Evolutionary conservation across 2,329 filamentous ascomycete genomes (phyloP), one percentile per base, ranked within the genome.

Genomic region (Exophiala phaeomuriformis): DNA sequence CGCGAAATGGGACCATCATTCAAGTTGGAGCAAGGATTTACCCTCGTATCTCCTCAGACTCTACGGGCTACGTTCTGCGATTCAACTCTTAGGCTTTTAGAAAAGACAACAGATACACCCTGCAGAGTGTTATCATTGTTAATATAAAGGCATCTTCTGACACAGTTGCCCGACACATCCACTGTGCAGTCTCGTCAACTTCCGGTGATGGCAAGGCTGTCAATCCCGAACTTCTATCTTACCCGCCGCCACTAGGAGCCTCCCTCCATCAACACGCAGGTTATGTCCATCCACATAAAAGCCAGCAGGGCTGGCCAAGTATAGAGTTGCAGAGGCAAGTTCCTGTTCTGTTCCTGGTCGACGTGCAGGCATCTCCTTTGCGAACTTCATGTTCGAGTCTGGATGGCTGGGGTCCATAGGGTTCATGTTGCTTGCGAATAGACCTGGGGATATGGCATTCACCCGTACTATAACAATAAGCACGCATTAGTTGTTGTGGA

Each of bases 401-500:
- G 43, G 43, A 45, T 45, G 43, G 9, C 8, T 45, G 4, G 43
- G 19, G 32, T 45, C 43, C 43, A 45, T 30, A 2, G 43, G 43
- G 10, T 45, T 45, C 43, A 45, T 45, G 27, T 45, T 45, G 31
- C 43, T 45, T 31, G 43, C 19, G 10, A 39, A 39, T 5, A 45
- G 31, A 45, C 45, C 45, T n/a, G 45, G 45, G 9, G 45, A 47
- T 4, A 47, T 47, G 1, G 45, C 45, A 27, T 47, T 47, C 8
- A 47, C 45, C 7, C 45, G 45, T 6, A 47, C 45, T 47, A 27
- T 36, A 12, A 19, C 2, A 8, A n/a, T 7, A 19, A 47, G 10
- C 19, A 19, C 19, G 19, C 19, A 39, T 39, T n/a, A n/a, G 10
- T 12, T 35, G 9, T 39, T 10, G 8, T 44, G n/a, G 12, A 39